These are phyloP conservation scores for Metschnikowia corniflorae DNA, from an alignment of 805 yeast genomes.

Conservation along the genomic window DNA sequence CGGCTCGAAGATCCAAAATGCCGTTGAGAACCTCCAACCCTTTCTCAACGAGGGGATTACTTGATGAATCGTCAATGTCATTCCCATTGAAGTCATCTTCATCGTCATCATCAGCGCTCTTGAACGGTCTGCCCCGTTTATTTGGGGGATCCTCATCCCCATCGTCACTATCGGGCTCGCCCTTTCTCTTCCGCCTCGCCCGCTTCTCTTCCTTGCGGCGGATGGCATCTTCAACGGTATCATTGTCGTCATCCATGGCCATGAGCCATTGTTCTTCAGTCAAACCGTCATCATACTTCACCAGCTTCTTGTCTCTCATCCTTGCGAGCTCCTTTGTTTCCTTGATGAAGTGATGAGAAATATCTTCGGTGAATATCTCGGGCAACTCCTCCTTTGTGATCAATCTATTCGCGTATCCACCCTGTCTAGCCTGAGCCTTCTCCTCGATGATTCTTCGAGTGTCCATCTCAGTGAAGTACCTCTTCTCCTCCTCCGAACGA, in stretches of 20 bases:
- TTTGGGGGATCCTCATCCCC: conserved; percentile 9
- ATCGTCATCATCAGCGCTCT: conserved; percentile 10
- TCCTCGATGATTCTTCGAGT: conserved; percentile 43
- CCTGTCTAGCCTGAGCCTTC: conserved; percentile 22
- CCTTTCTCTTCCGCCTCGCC: conserved; percentile 36
- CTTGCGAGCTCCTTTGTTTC: conserved; percentile 24
- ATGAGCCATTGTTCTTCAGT: conserved; percentile 44
- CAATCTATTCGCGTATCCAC: conserved; percentile 20
- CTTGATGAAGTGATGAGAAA: conserved; percentile 25
- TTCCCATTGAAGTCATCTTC: conserved; percentile 21
- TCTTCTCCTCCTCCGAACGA: conserved; percentile 59
- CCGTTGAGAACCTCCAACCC: conserved; percentile 43
- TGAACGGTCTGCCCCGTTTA: conserved; percentile 9
- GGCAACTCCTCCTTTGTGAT: conserved; percentile 27
- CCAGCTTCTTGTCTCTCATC: conserved; percentile 27
- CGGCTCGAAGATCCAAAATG: conserved; percentile 39
- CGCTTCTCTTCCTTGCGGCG: conserved; percentile 45
- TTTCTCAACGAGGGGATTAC: conserved; percentile 14
- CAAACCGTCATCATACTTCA: conserved; percentile 37
- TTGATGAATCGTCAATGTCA: conserved; percentile 19
- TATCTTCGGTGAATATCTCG: conserved; percentile 25
- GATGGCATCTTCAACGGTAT: conserved; percentile 57
- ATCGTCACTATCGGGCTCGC: conserved; percentile 13
- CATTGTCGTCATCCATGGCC: conserved; percentile 59
- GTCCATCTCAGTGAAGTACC: conserved; percentile 57